phyloP scores from a whole-genome alignment of 208 protist genomes.

The Crithidia fasciculata region DNA sequence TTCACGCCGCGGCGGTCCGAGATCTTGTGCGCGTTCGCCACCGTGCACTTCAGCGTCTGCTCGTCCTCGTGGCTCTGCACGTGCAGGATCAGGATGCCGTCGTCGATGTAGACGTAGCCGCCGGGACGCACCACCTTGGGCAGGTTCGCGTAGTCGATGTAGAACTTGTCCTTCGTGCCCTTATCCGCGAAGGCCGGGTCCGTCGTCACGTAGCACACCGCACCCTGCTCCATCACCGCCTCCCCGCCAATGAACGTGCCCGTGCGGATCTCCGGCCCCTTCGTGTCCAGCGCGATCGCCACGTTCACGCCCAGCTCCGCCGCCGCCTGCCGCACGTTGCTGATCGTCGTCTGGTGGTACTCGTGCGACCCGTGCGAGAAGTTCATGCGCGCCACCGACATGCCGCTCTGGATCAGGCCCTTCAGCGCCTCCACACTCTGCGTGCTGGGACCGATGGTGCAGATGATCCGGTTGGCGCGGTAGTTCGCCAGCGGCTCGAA shows the following conservation, averaged over 20 bases:
- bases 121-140: slow-evolving; percentile 80
- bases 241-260: slow-evolving; percentile 86
- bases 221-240: slow-evolving; percentile 68
- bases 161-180: slow-evolving; percentile 85
- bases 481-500: slow-evolving; percentile 84
- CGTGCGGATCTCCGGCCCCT: slow-evolving; percentile 97
- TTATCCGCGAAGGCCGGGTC: slow-evolving; percentile 86
- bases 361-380: slow-evolving; percentile 98
- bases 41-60: slow-evolving; percentile 78
- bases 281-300: slow-evolving; percentile 97
- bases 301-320: slow-evolving; percentile 89
- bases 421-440: slow-evolving; percentile 94
- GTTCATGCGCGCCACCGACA: slow-evolving; percentile 98
- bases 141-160: slow-evolving; percentile 93
- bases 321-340: slow-evolving; percentile 93
- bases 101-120: slow-evolving; percentile 95
- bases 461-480: slow-evolving; percentile 94
- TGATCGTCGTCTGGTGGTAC: slow-evolving; percentile 95
- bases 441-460: slow-evolving; percentile 97
- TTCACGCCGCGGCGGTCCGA: slow-evolving; percentile 90
- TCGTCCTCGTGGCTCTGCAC: slow-evolving; percentile 81
- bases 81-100: slow-evolving; percentile 94
- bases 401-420: slow-evolving; percentile 94
- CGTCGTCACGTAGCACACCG: slow-evolving; percentile 90
- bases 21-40: slow-evolving; percentile 82